Base-by-base conservation (phyloP, 2,329 filamentous ascomycete species). In the Colletotrichum salicis region DNA sequence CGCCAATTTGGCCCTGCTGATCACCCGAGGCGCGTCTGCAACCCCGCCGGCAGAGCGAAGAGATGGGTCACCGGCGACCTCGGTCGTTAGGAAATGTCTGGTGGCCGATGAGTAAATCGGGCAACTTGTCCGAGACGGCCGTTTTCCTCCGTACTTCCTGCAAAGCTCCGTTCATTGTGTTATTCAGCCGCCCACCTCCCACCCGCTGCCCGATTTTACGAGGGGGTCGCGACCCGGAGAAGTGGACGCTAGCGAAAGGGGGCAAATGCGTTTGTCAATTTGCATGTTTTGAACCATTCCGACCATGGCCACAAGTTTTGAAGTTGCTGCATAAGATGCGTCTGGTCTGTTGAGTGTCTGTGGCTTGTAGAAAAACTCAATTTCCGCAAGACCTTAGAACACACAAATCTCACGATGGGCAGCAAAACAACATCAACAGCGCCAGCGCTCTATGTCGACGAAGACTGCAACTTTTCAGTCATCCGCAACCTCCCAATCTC, bases 401-500 rank as follows among this genome's bases (percentile, higher is more conserved):
- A 12, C n/a, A 29, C 27, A 33, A 4, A 62, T 6, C 6, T 12
- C 35, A 57, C 15, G 2, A 64, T 64, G 62, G 7, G 41, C 62
- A 7, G 24, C 31, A 22, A 5, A 19, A 4, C 2, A 22, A 37
- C 12, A 24, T 33, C 69, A n/a, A 35, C 54, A 4, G 54, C 59
- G 19, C 54, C 65, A 1, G 69, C 65, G n/a, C 48, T 71, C 11
- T 71, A 55, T 27, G 54, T 64, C 45, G 65, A 71, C 48, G 19
- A 70, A 13, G 65, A 64, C 48, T 31, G 45, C 55, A 64, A 51
- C 6, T 59, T 64, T 45, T 59, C 54, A 48, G 60, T 69, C 54
- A 60, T 71, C 29, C 59, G 37, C 33, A 10, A 58, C 19, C 27
- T 71, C 11, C 65, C 69, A 1, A 33, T 64, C 5, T 65, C 69